These are phyloP conservation scores for Silene uniflora DNA, from an alignment of 148 eudicot genomes.

Conservation along the genomic window DNA sequence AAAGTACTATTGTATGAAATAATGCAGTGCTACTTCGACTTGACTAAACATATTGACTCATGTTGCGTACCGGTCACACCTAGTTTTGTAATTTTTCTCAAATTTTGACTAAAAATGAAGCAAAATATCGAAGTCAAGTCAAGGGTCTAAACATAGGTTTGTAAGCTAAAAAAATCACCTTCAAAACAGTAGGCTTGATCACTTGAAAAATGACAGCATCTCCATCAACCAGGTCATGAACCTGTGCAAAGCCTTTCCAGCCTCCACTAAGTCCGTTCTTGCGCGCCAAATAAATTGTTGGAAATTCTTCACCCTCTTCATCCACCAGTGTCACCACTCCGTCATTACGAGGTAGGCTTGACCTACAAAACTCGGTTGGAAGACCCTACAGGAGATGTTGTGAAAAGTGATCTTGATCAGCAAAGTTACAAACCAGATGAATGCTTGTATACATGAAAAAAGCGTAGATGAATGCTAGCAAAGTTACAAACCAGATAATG, in stretches of 20 bases:
- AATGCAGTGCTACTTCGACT: not conserved
- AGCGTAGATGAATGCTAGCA: no score
- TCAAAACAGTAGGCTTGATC: conserved; percentile 42
- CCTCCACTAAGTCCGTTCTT: conserved; percentile 92
- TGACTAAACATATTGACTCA: no score
- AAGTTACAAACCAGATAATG: not conserved
- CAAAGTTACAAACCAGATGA: not conserved
- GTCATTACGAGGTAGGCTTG: conserved; percentile 50
- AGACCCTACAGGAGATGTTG: conserved; percentile 19
- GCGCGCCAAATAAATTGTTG: conserved; percentile 56
- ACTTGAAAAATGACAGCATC: conserved; percentile 76
- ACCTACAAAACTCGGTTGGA: conserved; percentile 50
- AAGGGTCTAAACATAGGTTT: no score
- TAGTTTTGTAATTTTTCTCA: not conserved
- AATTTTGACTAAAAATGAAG: not conserved
- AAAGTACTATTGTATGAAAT: no score
- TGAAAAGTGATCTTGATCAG: not conserved
- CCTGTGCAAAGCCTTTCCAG: conserved; percentile 74
- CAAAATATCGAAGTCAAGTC: no score
- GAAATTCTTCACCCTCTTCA: conserved; percentile 65
- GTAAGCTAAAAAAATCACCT: conserved; percentile 34
- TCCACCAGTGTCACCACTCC: conserved; percentile 62
- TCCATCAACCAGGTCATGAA: conserved; percentile 75
- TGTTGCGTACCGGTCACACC: no score
- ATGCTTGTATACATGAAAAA: no score